A percentile compares a stretch with the other conserved stretches of the same genome.
phyloP scores from a whole-genome alignment of 106 monocot genomes.

The Platanthera guangdongensis region DNA sequence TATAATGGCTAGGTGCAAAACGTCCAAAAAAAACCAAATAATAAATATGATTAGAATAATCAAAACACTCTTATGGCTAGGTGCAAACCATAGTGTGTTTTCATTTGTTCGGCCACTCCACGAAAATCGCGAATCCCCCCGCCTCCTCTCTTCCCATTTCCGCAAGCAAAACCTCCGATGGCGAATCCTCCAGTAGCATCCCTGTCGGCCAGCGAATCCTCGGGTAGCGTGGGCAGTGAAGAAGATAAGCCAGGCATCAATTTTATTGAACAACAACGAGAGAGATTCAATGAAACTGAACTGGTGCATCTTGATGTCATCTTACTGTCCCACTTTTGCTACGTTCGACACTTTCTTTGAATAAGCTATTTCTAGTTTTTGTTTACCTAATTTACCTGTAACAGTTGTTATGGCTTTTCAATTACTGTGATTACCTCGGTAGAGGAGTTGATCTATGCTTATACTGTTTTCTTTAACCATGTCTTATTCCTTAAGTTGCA shows the following conservation, averaged over 20 bases:
- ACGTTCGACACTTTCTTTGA: background rate
- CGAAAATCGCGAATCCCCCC: no score
- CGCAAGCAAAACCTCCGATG: conserved; percentile 46
- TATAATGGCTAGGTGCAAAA: no score
- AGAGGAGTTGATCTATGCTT: background rate
- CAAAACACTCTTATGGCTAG: no score
- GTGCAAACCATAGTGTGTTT: no score
- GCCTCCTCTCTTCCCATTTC: background rate
- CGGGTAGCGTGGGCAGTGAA: no score
- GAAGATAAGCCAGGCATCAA: no score
- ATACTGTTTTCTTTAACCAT: no score
- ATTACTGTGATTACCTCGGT: background rate
- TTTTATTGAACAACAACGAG: conserved; percentile 67
- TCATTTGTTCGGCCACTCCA: no score
- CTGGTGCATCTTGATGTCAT: conserved; percentile 35
- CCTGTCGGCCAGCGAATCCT: no score
- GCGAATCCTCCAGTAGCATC: no score
- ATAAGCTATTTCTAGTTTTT: background rate
- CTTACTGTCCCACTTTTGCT: background rate
- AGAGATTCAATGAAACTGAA: conserved; percentile 89
- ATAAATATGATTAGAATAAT: no score
- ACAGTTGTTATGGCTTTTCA: background rate
- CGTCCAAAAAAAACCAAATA: no score
- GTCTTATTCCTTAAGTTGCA: background rate
- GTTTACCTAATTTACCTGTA: background rate